A percentile compares a stretch with the other conserved stretches of the same genome.
phyloP scores from a whole-genome alignment of 2,329 filamentous ascomycete species.

The Colletotrichum orbiculare region DNA sequence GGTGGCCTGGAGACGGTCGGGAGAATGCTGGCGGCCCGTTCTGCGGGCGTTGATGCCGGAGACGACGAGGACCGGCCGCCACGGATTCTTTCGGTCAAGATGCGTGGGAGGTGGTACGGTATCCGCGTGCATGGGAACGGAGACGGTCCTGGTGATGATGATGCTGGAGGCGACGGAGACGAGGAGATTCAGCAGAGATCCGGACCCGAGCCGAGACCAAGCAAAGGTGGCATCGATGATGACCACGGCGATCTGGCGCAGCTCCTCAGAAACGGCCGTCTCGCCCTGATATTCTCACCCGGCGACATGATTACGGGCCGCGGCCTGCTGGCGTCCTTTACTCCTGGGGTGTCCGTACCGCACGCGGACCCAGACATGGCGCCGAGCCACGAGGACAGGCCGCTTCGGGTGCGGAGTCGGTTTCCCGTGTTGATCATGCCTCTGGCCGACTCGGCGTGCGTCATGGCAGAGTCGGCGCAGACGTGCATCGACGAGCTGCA shows the following conservation, averaged over 20 bases:
- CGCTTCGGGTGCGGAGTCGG: not conserved
- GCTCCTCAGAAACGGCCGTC: not conserved
- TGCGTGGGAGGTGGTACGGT: conserved; percentile 3
- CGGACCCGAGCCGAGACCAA: not conserved
- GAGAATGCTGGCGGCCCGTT: not conserved
- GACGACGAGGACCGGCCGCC: too few species aligned
- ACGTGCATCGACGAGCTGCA: not conserved
- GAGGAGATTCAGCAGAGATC: not conserved
- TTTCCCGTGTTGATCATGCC: conserved; percentile 8
- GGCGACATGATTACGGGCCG: conserved; percentile 9
- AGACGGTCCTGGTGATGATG: not conserved
- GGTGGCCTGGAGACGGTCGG: not conserved
- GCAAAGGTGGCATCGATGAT: not conserved
- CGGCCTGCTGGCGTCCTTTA: conserved; percentile 8
- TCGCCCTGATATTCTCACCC: not conserved
- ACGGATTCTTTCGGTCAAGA: not conserved
- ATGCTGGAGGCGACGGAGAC: not conserved
- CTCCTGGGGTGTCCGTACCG: not conserved
- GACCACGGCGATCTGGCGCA: not conserved
- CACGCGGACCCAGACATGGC: not conserved
- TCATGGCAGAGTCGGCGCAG: conserved; percentile 4
- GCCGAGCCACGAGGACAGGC: not conserved
- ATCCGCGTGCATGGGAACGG: not conserved
- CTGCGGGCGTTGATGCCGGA: not conserved
- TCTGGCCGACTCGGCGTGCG: not conserved